phyloP scores from a whole-genome alignment of 2,329 filamentous ascomycete genomes.

The Trichoderma simmonsii region DNA sequence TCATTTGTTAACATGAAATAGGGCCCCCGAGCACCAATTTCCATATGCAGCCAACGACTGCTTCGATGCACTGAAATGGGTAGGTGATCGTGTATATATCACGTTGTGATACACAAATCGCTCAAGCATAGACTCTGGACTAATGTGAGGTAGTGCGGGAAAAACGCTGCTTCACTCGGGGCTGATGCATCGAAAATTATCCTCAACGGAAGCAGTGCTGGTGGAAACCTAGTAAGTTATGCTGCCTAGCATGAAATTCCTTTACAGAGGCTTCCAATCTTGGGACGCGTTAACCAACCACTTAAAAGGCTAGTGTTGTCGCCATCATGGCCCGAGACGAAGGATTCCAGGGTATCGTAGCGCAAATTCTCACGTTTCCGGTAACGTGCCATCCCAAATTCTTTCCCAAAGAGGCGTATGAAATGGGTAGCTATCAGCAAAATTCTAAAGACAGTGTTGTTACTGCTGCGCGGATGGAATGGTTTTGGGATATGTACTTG shows the following conservation, averaged over 20 bases:
- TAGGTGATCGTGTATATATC: background rate
- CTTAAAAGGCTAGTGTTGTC: background rate
- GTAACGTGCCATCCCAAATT: background rate
- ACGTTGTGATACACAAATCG: background rate
- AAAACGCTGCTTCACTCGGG: conserved; percentile 25
- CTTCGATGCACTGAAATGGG: background rate
- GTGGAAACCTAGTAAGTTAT: conserved; percentile 33
- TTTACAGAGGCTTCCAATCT: background rate
- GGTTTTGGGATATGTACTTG: background rate
- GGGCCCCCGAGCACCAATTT: background rate
- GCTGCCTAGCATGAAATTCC: background rate
- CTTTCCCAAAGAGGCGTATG: background rate
- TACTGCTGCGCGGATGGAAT: background rate
- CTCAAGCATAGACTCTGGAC: background rate
- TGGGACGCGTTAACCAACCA: background rate
- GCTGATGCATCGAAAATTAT: conserved; percentile 35
- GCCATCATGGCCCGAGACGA: background rate
- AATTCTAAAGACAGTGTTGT: background rate
- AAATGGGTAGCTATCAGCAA: background rate
- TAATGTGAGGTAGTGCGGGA: background rate
- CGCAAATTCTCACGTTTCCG: background rate
- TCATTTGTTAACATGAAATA: background rate
- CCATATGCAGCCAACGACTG: background rate
- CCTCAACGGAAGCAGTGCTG: conserved; percentile 36
- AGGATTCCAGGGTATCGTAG: background rate